Conservation (phyloP, 306 rosid species). For the Castanea crenata region DNA sequence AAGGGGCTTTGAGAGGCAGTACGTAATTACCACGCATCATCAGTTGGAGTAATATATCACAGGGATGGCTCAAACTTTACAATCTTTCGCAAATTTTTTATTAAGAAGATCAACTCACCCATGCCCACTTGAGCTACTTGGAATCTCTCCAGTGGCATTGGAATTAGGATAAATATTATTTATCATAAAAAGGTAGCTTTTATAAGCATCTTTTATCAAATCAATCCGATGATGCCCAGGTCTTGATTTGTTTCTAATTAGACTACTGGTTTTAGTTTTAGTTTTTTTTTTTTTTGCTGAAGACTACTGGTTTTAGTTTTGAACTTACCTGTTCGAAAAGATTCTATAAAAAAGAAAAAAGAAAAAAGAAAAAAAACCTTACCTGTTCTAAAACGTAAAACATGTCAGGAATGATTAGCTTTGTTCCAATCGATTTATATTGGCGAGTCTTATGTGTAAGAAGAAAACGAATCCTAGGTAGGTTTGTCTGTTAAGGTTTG, state of each 20-base stretch:
- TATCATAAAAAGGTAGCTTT: background rate
- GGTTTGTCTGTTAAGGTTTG: background rate
- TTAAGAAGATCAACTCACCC: too few relatives aligned
- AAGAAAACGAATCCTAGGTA: background rate
- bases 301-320: too few relatives aligned
- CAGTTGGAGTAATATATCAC: too few relatives aligned
- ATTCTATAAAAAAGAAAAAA: too few relatives aligned
- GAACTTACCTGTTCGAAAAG: too few relatives aligned
- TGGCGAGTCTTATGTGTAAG: background rate
- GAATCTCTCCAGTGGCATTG: background rate
- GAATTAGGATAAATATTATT: background rate
- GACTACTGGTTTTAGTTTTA: too few relatives aligned
- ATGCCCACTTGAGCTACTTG: conserved; percentile 3
- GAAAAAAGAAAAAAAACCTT: background rate
- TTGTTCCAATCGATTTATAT: background rate
- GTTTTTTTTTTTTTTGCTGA: too few relatives aligned
- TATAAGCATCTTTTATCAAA: conserved; percentile 14
- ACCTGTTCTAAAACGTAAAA: background rate
- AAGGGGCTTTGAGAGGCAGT: too few relatives aligned
- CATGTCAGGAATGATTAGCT: background rate
- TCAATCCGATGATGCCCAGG: conserved; percentile 47
- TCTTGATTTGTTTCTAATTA: conserved; percentile 28
- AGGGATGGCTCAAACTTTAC: too few relatives aligned
- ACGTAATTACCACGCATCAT: too few relatives aligned
- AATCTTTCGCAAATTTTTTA: too few relatives aligned